phyloP scores from a whole-genome alignment of 805 yeast species.

The Teunomyces kruisii region DNA sequence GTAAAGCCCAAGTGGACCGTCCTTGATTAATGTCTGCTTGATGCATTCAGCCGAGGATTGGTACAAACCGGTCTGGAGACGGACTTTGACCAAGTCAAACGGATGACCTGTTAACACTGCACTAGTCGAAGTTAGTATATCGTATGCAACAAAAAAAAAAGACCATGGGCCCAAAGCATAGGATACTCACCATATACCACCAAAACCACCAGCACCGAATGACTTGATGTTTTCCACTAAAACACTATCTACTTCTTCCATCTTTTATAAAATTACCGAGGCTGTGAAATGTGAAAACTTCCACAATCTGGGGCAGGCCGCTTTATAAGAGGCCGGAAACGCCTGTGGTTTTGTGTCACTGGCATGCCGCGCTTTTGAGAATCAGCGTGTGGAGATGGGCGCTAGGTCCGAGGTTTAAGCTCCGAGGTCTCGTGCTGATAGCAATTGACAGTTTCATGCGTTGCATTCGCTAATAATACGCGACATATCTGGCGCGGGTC shows the following conservation, averaged over 20 bases:
- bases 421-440: background rate
- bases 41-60: slow-evolving; percentile 67
- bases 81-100: slow-evolving; percentile 87
- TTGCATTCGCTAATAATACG: no score
- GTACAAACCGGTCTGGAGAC: slow-evolving; percentile 82
- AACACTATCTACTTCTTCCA: slow-evolving; percentile 48
- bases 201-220: slow-evolving; percentile 90
- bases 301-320: slow-evolving; percentile 1
- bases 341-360: background rate
- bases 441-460: no score
- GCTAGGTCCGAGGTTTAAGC: background rate
- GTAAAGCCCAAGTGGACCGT: slow-evolving; percentile 80
- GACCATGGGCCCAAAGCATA: no score
- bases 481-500: no score
- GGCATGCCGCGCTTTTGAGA: background rate
- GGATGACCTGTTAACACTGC: slow-evolving; percentile 97
- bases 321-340: background rate
- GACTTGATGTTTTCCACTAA: slow-evolving; percentile 81
- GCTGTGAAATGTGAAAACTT: background rate
- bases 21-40: slow-evolving; percentile 63
- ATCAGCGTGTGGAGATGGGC: background rate
- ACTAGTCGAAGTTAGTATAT: slow-evolving; percentile 33
- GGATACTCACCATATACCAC: slow-evolving; percentile 64
- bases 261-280: slow-evolving; percentile 7
- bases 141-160: no score